Percentiles rank a stretch among this genome's conserved stretches.
These are phyloP conservation scores for Schizophyllum commune DNA, from an alignment of 1,284 basidiomycete species.

Conservation along the genomic window DNA sequence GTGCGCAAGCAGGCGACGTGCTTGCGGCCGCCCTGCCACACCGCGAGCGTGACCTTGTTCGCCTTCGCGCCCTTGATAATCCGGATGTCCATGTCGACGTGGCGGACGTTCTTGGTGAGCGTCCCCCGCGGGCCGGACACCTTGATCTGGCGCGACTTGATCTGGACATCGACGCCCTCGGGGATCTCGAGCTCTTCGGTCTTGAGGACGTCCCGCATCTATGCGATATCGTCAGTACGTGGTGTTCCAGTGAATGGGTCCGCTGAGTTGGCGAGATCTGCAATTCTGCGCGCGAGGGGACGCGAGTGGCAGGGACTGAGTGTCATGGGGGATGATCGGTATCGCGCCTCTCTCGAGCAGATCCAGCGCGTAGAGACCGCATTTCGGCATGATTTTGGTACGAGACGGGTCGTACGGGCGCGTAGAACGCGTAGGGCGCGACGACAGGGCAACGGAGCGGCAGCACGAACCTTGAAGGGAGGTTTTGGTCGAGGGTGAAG, in stretches of 20 bases:
- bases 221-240: neutral
- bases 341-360: conserved; percentile 22
- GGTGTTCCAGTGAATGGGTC: neutral
- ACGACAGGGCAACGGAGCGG: conserved; percentile 8
- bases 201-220: conserved; percentile 91
- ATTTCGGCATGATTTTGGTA: conserved; percentile 16
- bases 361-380: conserved; percentile 25
- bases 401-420: conserved; percentile 11
- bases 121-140: conserved; percentile 88
- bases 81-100: conserved; percentile 96
- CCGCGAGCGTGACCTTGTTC: conserved; percentile 82
- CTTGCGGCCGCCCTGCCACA: conserved; percentile 98
- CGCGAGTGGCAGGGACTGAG: too few species aligned
- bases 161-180: conserved; percentile 72
- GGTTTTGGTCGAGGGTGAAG: conserved; percentile 25
- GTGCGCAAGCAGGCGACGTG: conserved; percentile 98
- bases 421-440: conserved; percentile 10
- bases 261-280: too few species aligned
- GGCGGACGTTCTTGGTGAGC: conserved; percentile 86
- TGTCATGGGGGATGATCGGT: neutral
- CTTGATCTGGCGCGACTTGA: conserved; percentile 87
- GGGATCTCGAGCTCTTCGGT: conserved; percentile 93
- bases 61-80: conserved; percentile 48
- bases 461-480: conserved; percentile 31
- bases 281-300: too few species aligned